Evolutionary conservation across 2,329 filamentous ascomycete species (phyloP).

Genomic region (Aspergillus sp.): DNA sequence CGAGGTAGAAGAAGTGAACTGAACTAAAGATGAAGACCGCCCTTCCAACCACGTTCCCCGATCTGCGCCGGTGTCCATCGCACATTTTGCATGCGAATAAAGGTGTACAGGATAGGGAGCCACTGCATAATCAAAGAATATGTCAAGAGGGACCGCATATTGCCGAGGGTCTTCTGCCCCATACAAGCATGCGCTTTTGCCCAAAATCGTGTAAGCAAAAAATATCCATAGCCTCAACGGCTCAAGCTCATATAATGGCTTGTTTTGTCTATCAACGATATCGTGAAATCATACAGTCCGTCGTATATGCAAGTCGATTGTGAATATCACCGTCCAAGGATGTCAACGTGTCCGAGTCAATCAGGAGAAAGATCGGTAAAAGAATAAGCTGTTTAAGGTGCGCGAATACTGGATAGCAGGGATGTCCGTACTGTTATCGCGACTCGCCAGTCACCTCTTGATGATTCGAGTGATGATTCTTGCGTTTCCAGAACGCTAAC

Average conservation of each 20-base stretch:
- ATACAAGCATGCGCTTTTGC: not conserved
- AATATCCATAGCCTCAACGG: not conserved
- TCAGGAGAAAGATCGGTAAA: slow-evolving; percentile 10
- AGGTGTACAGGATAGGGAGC: not conserved
- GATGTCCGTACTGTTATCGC: slow-evolving; percentile 16
- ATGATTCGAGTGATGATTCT: slow-evolving; percentile 29
- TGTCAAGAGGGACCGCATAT: not conserved
- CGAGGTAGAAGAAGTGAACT: not conserved
- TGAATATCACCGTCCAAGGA: slow-evolving; percentile 25
- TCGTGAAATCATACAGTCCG: slow-evolving; percentile 34
- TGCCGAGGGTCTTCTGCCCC: not conserved
- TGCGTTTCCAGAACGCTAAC: slow-evolving; percentile 44
- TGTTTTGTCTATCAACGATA: slow-evolving; percentile 18
- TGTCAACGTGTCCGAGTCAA: slow-evolving; percentile 17
- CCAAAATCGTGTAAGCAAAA: not conserved
- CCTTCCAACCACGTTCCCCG: slow-evolving; percentile 2
- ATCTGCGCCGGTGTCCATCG: slow-evolving; percentile 4
- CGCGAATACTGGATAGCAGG: no score
- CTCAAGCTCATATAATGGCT: not conserved
- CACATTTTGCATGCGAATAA: not conserved
- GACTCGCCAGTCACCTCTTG: slow-evolving; percentile 34
- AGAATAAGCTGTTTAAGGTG: slow-evolving; percentile 7
- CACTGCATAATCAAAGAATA: not conserved
- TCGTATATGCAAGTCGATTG: slow-evolving; percentile 27
- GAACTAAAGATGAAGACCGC: not conserved